Evolutionary conservation across 345 rosid species (phyloP).

Genomic region (Citrus trifoliata): DNA sequence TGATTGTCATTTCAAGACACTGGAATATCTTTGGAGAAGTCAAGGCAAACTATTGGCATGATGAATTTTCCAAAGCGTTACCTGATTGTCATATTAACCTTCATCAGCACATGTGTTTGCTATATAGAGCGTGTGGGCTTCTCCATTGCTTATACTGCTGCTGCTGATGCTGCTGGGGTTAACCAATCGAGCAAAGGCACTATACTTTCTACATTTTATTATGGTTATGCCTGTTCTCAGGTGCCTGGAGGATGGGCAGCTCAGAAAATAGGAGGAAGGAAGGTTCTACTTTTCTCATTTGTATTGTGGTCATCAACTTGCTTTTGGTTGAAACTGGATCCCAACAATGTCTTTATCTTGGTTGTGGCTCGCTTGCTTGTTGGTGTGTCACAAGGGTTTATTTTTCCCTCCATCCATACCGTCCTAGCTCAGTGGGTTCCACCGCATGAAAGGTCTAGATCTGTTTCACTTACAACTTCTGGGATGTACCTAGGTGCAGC

Average conservation of each 20-base stretch:
- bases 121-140: conserved; percentile 96
- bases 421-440: conserved; percentile 99
- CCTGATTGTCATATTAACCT: conserved; percentile 77
- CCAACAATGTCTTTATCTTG: conserved; percentile 54
- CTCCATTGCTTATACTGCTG: conserved; percentile 88
- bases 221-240: conserved; percentile 93
- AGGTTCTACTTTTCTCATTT: conserved; percentile 84
- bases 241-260: conserved; percentile 99
- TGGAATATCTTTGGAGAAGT: conserved; percentile 14
- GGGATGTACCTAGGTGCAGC: conserved; percentile 99
- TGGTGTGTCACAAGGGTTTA: conserved; percentile 98
- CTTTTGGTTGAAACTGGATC: conserved; percentile 81
- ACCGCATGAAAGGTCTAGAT: conserved; percentile 95
- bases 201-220: conserved; percentile 80
- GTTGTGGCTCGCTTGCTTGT: conserved; percentile 88
- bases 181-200: conserved; percentile 91
- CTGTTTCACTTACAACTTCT: conserved; percentile 91
- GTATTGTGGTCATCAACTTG: conserved; percentile 90
- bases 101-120: conserved; percentile 82
- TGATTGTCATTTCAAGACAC: conserved; percentile 10
- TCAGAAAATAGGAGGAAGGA: conserved; percentile 86
- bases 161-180: conserved; percentile 89
- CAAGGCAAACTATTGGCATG: conserved; percentile 42
- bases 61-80: conserved; percentile 74
- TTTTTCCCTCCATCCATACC: conserved; percentile 93